Evolutionary conservation across 768 basidiomycete species (phyloP).

Genomic region (Mycena haematopus): DNA sequence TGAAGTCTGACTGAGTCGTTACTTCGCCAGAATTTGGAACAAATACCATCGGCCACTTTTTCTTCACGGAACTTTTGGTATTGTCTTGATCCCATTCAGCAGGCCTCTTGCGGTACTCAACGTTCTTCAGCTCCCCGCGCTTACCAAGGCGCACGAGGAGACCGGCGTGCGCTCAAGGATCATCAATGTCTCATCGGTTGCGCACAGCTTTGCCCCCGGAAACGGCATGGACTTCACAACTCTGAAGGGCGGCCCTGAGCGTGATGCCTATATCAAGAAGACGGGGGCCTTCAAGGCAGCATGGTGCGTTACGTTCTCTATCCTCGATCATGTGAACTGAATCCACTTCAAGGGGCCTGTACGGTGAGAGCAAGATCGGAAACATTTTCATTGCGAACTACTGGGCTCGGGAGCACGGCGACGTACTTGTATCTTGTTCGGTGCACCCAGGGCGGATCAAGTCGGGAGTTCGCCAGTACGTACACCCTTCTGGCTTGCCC

Average conservation of each 20-base stretch:
- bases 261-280: constrained; percentile 20
- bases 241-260: constrained; percentile 18
- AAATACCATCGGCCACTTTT: constrained; percentile 24
- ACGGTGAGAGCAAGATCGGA: constrained; percentile 30
- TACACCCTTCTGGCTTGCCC: neutral
- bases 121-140: constrained; percentile 23
- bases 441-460: constrained; percentile 37
- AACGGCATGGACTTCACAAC: constrained; percentile 7
- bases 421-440: constrained; percentile 36
- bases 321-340: neutral
- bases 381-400: constrained; percentile 38
- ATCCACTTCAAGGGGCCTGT: constrained; percentile 3
- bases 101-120: neutral
- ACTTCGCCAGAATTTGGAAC: constrained; percentile 19
- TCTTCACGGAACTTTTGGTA: constrained; percentile 24
- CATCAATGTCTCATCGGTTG: constrained; percentile 31
- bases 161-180: constrained; percentile 35
- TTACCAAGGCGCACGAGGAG: constrained; percentile 28
- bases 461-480: constrained; percentile 28
- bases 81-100: neutral
- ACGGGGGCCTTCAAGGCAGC: neutral
- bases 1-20: no score
- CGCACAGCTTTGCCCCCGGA: neutral
- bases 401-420: constrained; percentile 36
- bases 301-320: neutral